Conservation (phyloP, 768 basidiomycete species). For the Tylopilus sp. region DNA sequence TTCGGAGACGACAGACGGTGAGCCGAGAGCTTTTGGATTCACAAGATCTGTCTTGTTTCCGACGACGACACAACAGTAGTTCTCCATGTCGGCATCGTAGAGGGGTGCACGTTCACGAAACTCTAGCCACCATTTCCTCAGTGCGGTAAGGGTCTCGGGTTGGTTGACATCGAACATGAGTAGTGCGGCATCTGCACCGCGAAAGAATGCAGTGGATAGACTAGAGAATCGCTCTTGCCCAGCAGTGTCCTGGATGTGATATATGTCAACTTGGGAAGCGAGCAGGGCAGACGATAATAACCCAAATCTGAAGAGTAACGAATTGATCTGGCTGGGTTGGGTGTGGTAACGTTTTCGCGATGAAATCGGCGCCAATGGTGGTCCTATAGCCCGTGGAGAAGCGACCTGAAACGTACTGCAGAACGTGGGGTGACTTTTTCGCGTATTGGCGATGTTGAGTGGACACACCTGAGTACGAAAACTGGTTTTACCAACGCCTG, state of each 20-base stretch:
- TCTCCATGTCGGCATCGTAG: conserved; percentile 54
- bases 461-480: conserved; percentile 63
- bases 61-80: conserved; percentile 69
- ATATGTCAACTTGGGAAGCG: conserved; percentile 3
- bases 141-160: conserved; percentile 53
- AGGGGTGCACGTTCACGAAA: conserved; percentile 68
- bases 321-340: conserved; percentile 50
- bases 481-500: conserved; percentile 85
- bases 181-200: conserved; percentile 78
- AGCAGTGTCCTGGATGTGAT: conserved; percentile 62
- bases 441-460: not conserved
- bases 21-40: conserved; percentile 5
- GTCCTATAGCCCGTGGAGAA: conserved; percentile 78
- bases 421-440: not conserved
- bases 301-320: conserved; percentile 71
- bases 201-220: conserved; percentile 78
- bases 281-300: conserved; percentile 23
- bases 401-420: conserved; percentile 68
- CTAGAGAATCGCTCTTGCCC: conserved; percentile 88
- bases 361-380: conserved; percentile 89
- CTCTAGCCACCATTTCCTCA: conserved; percentile 77
- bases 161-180: conserved; percentile 79
- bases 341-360: conserved; percentile 68
- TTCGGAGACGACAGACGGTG: conserved; percentile 30
- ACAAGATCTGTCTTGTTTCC: conserved; percentile 76